Evolutionary conservation across 805 yeast genomes (phyloP), one percentile per base, ranked within the genome.

Genomic region (Ogataea minuta): DNA sequence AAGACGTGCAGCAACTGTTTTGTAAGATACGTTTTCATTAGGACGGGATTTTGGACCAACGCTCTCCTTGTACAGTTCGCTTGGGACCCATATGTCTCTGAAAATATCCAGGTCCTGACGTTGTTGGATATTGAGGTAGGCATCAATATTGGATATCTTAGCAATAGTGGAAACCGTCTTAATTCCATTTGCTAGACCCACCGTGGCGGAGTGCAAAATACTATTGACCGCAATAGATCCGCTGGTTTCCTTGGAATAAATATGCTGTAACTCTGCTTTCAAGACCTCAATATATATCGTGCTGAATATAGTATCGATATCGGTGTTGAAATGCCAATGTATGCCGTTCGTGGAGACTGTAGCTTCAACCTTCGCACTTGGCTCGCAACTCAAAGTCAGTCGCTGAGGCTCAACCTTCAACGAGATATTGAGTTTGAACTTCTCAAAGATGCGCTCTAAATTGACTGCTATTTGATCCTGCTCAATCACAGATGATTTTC

Each of bases 331-430:
- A 34, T 77, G 76, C 24, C 87, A 49, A 15, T 71, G 74, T n/a
- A 87, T 74, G 0, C 83, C 81, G 14, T 79, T 83, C 15, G 82
- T 72, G 6, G 88, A 84, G 11, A 88, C 81, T 24, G 84, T 76
- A 0, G 97, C 95, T 26, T 88, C 89, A 2, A 93, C 93, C 56
- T 86, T 88, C 0, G 98, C 98, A 12, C 81, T 81, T 1, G 99
- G 99, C 45, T 86, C 91, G 70, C 99, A 93, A 49, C 95, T 84
- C 37, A 93, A 66, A 2, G 84, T 74, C 15, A 93, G 57, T 30
- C 74, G 76, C 57, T 93, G 99, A 23, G 80, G 75, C 14, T 79
- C 89, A 36, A 90, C 73, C 28, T 73, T 68, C 6, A 90, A 47
- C 1, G 83, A 78, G 39, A 84, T 60, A 36, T 77, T 78, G 20